These are phyloP conservation scores for Saccharomycopsis phalli DNA, from an alignment of 1,139 yeast genomes.

Conservation along the genomic window DNA sequence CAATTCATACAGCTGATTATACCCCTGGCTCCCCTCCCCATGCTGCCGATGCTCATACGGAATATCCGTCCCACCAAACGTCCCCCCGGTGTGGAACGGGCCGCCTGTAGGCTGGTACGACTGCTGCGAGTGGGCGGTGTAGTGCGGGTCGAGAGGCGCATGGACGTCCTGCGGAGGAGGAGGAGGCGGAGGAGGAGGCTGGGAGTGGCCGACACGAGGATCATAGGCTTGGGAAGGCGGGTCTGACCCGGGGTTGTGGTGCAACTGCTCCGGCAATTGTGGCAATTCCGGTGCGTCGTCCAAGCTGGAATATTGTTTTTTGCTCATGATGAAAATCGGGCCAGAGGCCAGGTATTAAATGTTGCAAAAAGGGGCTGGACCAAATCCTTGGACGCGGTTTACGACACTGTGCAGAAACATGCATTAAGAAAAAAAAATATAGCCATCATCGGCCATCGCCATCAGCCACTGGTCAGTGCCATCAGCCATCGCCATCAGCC, in stretches of 20 bases:
- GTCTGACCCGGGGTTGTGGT: background rate
- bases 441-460: background rate
- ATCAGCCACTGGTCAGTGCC: too few relatives aligned
- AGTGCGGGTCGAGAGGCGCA: slow-evolving; percentile 5
- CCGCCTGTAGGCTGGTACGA: background rate
- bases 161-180: background rate
- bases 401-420: background rate
- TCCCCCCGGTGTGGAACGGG: slow-evolving; percentile 1
- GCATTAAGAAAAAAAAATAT: background rate
- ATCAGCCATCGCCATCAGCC: too few relatives aligned
- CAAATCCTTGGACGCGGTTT: background rate
- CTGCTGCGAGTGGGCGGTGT: too few relatives aligned
- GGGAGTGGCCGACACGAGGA: too few relatives aligned
- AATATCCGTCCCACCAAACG: too few relatives aligned
- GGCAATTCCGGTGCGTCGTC: slow-evolving; percentile 9
- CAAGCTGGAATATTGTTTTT: too few relatives aligned
- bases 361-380: background rate
- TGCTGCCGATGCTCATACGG: too few relatives aligned
- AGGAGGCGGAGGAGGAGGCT: background rate
- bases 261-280: slow-evolving; percentile 12
- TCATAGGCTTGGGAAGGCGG: background rate
- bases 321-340: too few relatives aligned
- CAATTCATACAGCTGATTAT: too few relatives aligned
- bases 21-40: background rate
- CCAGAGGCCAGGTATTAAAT: too few relatives aligned